Conservation (phyloP, 768 basidiomycete species). For the Kockovaella imperatae region DNA sequence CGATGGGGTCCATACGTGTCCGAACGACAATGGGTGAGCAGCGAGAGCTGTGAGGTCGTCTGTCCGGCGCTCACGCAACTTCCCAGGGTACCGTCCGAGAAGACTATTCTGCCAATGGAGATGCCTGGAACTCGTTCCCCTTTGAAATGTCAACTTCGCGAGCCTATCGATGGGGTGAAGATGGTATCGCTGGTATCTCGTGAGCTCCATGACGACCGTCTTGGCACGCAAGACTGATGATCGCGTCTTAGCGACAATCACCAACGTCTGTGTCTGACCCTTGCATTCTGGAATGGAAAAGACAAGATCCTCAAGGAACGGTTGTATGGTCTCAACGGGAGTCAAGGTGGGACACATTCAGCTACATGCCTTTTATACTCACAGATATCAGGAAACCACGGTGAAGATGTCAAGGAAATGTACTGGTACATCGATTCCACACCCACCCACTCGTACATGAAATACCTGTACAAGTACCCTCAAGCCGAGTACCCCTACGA, state of each 20-base stretch:
- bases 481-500: constrained; percentile 90
- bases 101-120: constrained; percentile 93
- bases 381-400: constrained; percentile 68
- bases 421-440: constrained; percentile 99
- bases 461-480: constrained; percentile 98
- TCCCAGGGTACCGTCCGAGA: constrained; percentile 90
- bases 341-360: constrained; percentile 51
- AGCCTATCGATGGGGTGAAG: constrained; percentile 98
- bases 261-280: constrained; percentile 79
- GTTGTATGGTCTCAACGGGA: constrained; percentile 89
- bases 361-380: not conserved
- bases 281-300: constrained; percentile 89
- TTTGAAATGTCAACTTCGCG: constrained; percentile 49
- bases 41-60: not conserved
- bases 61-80: not conserved
- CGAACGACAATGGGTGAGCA: constrained; percentile 90
- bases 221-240: constrained; percentile 1
- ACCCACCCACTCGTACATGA: constrained; percentile 99
- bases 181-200: constrained; percentile 93
- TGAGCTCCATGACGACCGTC: constrained; percentile 15
- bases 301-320: constrained; percentile 96
- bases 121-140: constrained; percentile 53
- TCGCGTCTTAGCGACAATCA: constrained; percentile 64
- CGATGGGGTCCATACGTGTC: constrained; percentile 97
- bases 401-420: constrained; percentile 97